Evolutionary conservation across 805 yeast species (phyloP).

Genomic region (Zygosaccharomyces bailii): DNA sequence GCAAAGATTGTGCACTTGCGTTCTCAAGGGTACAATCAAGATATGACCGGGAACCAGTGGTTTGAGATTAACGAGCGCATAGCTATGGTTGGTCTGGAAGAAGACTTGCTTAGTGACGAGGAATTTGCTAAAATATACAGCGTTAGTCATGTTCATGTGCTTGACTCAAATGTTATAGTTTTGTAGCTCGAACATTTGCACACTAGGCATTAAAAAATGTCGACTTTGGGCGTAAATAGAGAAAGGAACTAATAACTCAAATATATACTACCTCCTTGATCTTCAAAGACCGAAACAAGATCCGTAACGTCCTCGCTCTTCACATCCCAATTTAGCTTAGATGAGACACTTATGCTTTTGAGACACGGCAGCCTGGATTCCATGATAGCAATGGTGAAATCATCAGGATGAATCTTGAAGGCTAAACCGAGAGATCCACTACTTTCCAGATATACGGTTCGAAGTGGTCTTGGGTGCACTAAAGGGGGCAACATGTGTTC

Average conservation of each 20-base stretch:
- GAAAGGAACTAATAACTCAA: constrained; percentile 37
- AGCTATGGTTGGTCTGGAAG: constrained; percentile 55
- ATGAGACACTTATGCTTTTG: constrained; percentile 60
- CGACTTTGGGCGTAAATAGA: too few species aligned
- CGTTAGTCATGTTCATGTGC: constrained; percentile 8
- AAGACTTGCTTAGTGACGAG: constrained; percentile 37
- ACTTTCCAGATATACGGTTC: constrained; percentile 66
- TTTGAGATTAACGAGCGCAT: constrained; percentile 84
- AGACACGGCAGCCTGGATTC: constrained; percentile 74
- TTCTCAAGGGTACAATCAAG: constrained; percentile 76
- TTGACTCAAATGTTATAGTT: background rate
- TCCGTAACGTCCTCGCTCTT: constrained; percentile 57
- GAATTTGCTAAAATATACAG: constrained; percentile 33
- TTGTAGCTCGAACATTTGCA: too few species aligned
- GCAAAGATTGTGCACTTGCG: constrained; percentile 54
- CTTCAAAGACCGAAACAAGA: constrained; percentile 66
- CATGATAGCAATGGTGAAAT: constrained; percentile 75
- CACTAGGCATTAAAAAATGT: constrained; percentile 2
- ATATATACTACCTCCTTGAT: constrained; percentile 73
- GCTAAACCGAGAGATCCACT: constrained; percentile 86
- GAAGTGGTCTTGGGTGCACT: constrained; percentile 39
- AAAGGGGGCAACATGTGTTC: constrained; percentile 43
- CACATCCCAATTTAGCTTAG: constrained; percentile 83
- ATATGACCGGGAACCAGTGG: constrained; percentile 96
- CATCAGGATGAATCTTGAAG: constrained; percentile 81